Evolutionary conservation across 768 basidiomycete species (phyloP), one percentile per base, ranked within the genome.

Genomic region (Trametes punicea): DNA sequence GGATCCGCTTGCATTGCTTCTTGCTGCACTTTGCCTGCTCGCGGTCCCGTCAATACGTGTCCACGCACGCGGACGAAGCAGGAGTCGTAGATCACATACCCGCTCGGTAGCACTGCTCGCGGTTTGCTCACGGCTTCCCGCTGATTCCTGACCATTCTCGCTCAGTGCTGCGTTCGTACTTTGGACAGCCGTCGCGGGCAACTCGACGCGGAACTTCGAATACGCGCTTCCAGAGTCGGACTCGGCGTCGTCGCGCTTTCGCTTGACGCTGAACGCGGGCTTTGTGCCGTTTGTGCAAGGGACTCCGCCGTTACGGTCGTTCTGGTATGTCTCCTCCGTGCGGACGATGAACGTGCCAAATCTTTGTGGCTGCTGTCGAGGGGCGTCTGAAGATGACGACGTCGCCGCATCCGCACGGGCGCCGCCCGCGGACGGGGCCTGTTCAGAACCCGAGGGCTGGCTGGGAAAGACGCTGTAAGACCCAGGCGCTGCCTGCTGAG

Each of bases 1-100:
- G 55, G 9, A 59, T 51, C 2, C 79, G 76, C 46, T 59, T 69
- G 61, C 80, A 81, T 6, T 65, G 59, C 57, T 75, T 76, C 47
- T 70, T 75, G 18, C 55, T 57, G 41, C 71, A 72, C 6, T 29
- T 34, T 0, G 56, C 60, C 68, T 68, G 51, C 20, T 48, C 36
- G 2, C 1, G 6, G n/a, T 4, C 7, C 30, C 46, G 1, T 40
- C 34, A 31, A 36, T 9, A 20, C 11, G 23, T 20, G 5, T 21
- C 16, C 29, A 4, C 15, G 11, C 26, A 33, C 7, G 20, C 4
- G 3, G 2, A 9, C 8, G 27, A 16, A 9, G 4, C 16, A 25
- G 10, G 31, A 31, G 4, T 11, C 25, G 49, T 16, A 1, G n/a
- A 1, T 7, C 18, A 42, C 33, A 10, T 31, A 45, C 51, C 31